A percentile compares a stretch with the other conserved stretches of the same genome.
phyloP scores from a whole-genome alignment of 2,329 filamentous ascomycete species.

The Aspergillus udagawae region DNA sequence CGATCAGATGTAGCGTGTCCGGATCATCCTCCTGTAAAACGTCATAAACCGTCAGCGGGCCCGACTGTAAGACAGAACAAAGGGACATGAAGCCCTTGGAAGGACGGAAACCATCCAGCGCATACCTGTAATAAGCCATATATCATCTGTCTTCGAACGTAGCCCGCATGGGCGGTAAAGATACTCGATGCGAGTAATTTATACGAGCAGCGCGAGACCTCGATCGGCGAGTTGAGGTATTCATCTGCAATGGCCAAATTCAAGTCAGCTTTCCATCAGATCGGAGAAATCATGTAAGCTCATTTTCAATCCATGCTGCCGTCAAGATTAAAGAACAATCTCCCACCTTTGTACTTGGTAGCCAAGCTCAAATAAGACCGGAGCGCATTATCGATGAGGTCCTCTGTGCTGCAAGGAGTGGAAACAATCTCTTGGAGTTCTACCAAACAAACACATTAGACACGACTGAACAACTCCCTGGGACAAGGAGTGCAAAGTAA shows the following conservation, averaged over 20 bases:
- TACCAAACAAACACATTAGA: conserved; percentile 29
- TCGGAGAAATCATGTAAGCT: background rate
- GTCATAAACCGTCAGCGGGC: background rate
- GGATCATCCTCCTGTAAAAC: conserved; percentile 72
- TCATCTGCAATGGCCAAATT: conserved; percentile 50
- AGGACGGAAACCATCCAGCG: background rate
- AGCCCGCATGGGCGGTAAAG: conserved; percentile 71
- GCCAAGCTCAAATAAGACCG: conserved; percentile 79
- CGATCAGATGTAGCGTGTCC: conserved; percentile 74
- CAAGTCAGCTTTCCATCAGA: background rate
- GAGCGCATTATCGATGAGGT: conserved; percentile 76
- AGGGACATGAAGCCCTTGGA: background rate
- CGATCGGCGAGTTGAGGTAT: conserved; percentile 71
- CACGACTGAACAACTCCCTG: background rate
- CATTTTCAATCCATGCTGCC: background rate
- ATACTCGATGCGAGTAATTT: conserved; percentile 71
- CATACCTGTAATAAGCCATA: conserved; percentile 73
- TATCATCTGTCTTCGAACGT: conserved; percentile 88
- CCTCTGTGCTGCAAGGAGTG: conserved; percentile 56
- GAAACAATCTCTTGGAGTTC: conserved; percentile 65
- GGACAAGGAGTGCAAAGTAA: background rate
- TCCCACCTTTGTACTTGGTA: conserved; percentile 62
- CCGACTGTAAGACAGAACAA: background rate
- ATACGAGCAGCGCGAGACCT: conserved; percentile 75
- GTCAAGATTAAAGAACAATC: background rate